Evolutionary conservation across 176 grass and related monocot genomes (phyloP).

Genomic region (Oryza glaberrima): DNA sequence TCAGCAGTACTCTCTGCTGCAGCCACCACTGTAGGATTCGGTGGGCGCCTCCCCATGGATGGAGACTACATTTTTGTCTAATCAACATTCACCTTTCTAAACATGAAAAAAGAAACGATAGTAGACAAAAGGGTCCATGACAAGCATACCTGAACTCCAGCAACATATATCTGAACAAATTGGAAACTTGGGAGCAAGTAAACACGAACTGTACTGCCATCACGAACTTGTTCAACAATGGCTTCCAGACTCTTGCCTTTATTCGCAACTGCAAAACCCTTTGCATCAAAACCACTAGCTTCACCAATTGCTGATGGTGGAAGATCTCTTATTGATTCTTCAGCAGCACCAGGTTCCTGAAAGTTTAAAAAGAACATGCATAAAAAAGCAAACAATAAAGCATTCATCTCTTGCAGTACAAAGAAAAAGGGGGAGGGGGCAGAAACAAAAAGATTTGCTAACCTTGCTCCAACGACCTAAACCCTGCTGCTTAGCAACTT

Average conservation of each 20-base stretch:
- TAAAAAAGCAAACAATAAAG: slow-evolving; percentile 26
- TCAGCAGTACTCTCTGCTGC: slow-evolving; percentile 50
- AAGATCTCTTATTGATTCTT: slow-evolving; percentile 84
- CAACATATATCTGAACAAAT: slow-evolving; percentile 95
- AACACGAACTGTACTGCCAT: slow-evolving; percentile 89
- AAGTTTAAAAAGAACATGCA: slow-evolving; percentile 39
- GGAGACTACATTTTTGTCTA: slow-evolving; percentile 60
- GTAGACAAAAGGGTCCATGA: slow-evolving; percentile 5
- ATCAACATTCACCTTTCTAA: slow-evolving; percentile 28
- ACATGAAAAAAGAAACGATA: slow-evolving; percentile 19
- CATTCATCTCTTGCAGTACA: slow-evolving; percentile 16
- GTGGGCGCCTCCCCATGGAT: slow-evolving; percentile 85
- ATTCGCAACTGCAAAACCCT: slow-evolving; percentile 70
- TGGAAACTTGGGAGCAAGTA: slow-evolving; percentile 92
- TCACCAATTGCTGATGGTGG: slow-evolving; percentile 97
- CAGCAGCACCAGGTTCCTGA: slow-evolving; percentile 77
- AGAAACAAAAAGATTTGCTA: slow-evolving; percentile 26
- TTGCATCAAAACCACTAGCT: slow-evolving; percentile 88
- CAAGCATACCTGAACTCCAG: slow-evolving; percentile 80
- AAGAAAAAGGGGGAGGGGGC: neutral
- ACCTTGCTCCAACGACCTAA: slow-evolving; percentile 97
- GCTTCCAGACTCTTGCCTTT: slow-evolving; percentile 94
- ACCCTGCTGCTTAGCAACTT: slow-evolving; percentile 86
- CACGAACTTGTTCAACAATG: slow-evolving; percentile 92
- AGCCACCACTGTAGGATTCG: slow-evolving; percentile 42